Evolutionary conservation across 192 early-diverging fungal species (phyloP), one percentile per base, ranked within the genome.

Genomic region (Piromyces sp.): DNA sequence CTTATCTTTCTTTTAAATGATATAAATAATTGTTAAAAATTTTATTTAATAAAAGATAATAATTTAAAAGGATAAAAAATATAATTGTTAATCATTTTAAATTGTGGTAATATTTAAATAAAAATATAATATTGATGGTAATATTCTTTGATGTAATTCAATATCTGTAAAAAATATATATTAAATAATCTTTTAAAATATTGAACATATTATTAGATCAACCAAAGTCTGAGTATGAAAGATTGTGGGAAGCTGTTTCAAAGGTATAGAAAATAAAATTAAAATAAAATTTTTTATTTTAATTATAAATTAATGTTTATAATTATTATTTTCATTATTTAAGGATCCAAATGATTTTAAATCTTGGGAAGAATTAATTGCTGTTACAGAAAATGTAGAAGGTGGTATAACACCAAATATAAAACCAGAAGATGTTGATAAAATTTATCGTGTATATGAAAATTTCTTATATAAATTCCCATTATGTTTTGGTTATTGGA

Each of bases 401-500:
- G 90, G 90, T 3, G 90, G 90, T 17, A 83, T 91, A 51, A 88
- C 84, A 2, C 83, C 86, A 17, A 84, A 87, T 29, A 86, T 91
- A 0, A 85, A 89, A 13, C 81, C 83, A 14, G 87, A 84, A 22
- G 91, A 89, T 79, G 83, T 87, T 19, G 33, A 83, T 30, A 89
- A 87, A 79, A 84, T 93, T 29, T 83, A 89, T 19, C 82, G 81
- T 13, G 90, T 91, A 6, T 94, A 92, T 79, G 92, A 94, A 84
- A 84, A 87, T 58, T 93, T 94, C 79, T 83, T 94, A 81, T 84
- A 83, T 19, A 90, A 92, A 83, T 94, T 93, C 81, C 93, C 93
- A 15, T 85, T 94, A 28, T 93, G 92, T 84, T 94, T 94, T 84
- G 92, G 92, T 31, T 94, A 94, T 83, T 94, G 93, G 93, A 93